Evolutionary conservation across 257 asterid species (phyloP), one percentile per base, ranked within the genome.

Genomic region (Solanum gracilifrons): DNA sequence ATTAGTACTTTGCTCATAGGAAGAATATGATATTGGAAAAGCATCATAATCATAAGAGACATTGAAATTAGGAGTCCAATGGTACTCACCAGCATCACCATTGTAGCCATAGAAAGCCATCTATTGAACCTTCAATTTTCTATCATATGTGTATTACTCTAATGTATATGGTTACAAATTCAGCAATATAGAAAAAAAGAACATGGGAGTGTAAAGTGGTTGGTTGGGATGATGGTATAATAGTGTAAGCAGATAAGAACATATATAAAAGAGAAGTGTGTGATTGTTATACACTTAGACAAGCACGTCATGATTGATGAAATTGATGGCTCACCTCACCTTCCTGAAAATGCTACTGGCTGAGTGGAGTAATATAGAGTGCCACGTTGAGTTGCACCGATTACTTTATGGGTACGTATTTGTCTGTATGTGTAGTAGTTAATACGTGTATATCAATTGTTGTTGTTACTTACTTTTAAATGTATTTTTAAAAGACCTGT

Each of bases 71-170:
- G 92, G 91, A 85, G 93, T 87, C 89, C 85, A 91, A n/a, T 87
- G 55, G 89, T 68, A 87, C 87, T 89, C 90, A 88, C 90, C 92
- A 5, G n/a, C 89, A 31, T 91, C 88, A 36, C 72, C 93, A 2
- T 80, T 62, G 92, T 90, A 89, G 89, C 91, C 92, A 43, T 92
- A 93, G 91, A 91, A 94, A 35, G 94, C 95, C 98, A 95, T 93
- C 84, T 29, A 2, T 43, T 85, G 37, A 9, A 39, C 31, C 85
- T 75, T 33, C 86, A 69, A 48, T 51, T 74, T 37, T 51, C 39
- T 9, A 62, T 46, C 7, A 72, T 2, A 9, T 32, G n/a, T 32
- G 25, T 8, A 16, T 12, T 9, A 31, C 27, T 71, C 9, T 21
- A 51, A 27, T 37, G 82, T n/a, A 39, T 76, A n/a, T 13, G 84